Evolutionary conservation across 2,329 filamentous ascomycete genomes (phyloP).

Genomic region (Phialophora chinensis): DNA sequence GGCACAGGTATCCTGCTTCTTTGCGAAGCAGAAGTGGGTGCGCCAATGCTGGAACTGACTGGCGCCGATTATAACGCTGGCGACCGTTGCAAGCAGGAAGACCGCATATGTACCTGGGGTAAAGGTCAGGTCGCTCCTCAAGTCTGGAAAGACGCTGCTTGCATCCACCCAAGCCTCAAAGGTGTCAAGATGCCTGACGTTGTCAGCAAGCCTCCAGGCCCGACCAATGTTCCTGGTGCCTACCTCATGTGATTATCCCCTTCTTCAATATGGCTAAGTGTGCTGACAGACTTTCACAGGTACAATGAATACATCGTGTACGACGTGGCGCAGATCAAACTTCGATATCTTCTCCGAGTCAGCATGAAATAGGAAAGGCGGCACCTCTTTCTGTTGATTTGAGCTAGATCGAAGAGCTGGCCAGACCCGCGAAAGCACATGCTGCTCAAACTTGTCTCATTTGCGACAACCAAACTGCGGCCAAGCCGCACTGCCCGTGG

Average conservation of each 20-base stretch:
- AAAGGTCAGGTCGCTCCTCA: conserved; percentile 68
- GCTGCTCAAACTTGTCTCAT: not conserved
- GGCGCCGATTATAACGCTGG: conserved; percentile 67
- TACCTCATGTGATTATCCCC: conserved; percentile 22
- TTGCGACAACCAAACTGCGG: not conserved
- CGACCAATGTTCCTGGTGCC: conserved; percentile 25
- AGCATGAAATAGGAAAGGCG: conserved; percentile 42
- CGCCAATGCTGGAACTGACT: conserved; percentile 71
- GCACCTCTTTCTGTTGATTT: not conserved
- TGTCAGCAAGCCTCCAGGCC: conserved; percentile 23
- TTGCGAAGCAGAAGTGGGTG: conserved; percentile 81
- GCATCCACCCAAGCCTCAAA: conserved; percentile 67
- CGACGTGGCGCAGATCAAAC: conserved; percentile 55
- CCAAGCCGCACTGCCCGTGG: not conserved
- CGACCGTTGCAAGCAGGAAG: conserved; percentile 64
- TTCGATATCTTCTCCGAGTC: conserved; percentile 53
- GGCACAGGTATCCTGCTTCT: conserved; percentile 76
- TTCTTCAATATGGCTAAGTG: too few species aligned
- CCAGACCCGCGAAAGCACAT: not conserved
- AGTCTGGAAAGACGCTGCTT: conserved; percentile 76
- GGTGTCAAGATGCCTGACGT: conserved; percentile 67
- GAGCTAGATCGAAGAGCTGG: not conserved
- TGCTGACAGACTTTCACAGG: not conserved
- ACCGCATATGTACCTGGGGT: conserved; percentile 72
- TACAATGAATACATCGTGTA: conserved; percentile 59